phyloP scores from a whole-genome alignment of 2,329 filamentous ascomycete genomes.

The Ceratocystis diversiconidia region DNA sequence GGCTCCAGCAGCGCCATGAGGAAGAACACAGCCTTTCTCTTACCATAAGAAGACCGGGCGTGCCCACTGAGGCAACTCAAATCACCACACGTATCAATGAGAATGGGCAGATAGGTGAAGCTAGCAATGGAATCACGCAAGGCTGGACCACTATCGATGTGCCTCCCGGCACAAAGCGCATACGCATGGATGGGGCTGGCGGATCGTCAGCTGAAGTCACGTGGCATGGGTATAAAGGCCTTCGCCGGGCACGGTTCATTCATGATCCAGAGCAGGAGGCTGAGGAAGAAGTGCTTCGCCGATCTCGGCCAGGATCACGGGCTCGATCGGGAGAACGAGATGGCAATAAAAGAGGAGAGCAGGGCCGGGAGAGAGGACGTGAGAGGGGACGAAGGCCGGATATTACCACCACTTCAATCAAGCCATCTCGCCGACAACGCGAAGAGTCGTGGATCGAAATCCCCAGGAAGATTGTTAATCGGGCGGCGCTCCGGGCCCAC shows the following conservation, averaged over 20 bases:
- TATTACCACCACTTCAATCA: constrained; percentile 40
- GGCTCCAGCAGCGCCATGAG: constrained; percentile 37
- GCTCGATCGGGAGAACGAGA: constrained; percentile 10
- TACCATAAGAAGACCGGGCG: constrained; percentile 13
- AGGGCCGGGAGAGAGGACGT: constrained; percentile 62
- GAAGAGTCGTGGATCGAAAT: constrained; percentile 86
- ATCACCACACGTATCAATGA: constrained; percentile 40
- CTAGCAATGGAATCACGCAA: constrained; percentile 56
- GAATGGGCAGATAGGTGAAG: constrained; percentile 57
- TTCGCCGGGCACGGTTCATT: constrained; percentile 58
- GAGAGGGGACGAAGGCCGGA: constrained; percentile 83
- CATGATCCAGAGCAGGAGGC: constrained; percentile 52
- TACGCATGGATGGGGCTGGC: constrained; percentile 68
- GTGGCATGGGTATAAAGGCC: constrained; percentile 68
- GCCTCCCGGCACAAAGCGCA: constrained; percentile 65
- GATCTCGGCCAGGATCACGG: constrained; percentile 22
- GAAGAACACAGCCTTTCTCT: constrained; percentile 45
- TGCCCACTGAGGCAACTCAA: constrained; percentile 50
- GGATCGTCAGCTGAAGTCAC: constrained; percentile 62
- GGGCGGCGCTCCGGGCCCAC: constrained; percentile 70
- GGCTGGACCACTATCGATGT: constrained; percentile 76
- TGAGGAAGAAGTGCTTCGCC: background rate
- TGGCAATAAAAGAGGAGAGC: constrained; percentile 25
- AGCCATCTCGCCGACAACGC: constrained; percentile 25
- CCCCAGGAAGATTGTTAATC: constrained; percentile 76